Evolutionary conservation across 176 grass and related monocot genomes (phyloP), one percentile per base, ranked within the genome.

Genomic region (Chrysopogon serrulatus): DNA sequence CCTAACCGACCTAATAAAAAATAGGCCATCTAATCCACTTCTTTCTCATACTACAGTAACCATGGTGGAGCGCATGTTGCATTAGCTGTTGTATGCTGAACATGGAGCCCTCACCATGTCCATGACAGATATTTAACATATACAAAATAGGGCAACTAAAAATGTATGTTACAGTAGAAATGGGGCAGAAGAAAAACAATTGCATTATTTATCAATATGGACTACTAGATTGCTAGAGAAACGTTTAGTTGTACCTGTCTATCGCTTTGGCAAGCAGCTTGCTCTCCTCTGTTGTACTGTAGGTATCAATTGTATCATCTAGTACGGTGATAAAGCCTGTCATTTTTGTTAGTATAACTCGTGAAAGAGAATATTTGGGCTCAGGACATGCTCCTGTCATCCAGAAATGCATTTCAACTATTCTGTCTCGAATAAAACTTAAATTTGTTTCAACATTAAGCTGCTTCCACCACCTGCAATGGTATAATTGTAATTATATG

Each of bases 341-440:
- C 4, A 84, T 79, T 47, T 83, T 84, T 73, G 81, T 45, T 59
- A 73, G 57, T 88, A 84, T 66, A 47, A 88, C 65, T n/a, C 87
- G 75, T 6, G 67, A 79, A 19, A 30, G 59, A 57, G 68, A 74
- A 34, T 79, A 67, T 3, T 73, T 17, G 43, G 59, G 81, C 21
- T 88, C 87, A 73, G 19, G 44, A 35, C 73, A 77, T 68, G 62
- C 73, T 9, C 62, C 82, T 12, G 6, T 11, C 62, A 84, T 68
- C 82, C 82, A 84, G 34, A 77, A 84, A 77, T 84, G 18, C 26
- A 68, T 34, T 77, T 84, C 82, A 8, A 84, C 82, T 32, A 84
- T 68, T 43, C 82, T 84, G 8, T 84, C 24, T 57, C 73, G 6
- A 42, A 34, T 21, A 30, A 84, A 84, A 68, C 11, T 33, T 6